Base-by-base conservation (phyloP, 768 basidiomycete species). In the Lactarius deliciosus region DNA sequence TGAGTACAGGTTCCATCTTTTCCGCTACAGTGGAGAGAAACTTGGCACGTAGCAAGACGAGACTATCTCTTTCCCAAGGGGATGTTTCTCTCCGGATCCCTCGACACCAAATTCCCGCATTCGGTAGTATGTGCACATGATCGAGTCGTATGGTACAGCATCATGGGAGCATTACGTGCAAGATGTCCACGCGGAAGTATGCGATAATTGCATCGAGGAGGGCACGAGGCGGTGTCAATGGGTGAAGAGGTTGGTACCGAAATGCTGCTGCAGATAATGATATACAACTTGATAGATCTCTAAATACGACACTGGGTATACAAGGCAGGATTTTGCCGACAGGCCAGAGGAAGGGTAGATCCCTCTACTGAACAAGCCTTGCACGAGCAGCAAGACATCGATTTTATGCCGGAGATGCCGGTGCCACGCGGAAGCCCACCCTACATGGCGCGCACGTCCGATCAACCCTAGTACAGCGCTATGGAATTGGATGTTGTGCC, bases 11-110 rank as follows among this genome's bases (percentile, higher is more conserved):
- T 13, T 60, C 36, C 74, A 75, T 15, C 36, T 78, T 40, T 34
- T 9, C n/a, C n/a, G n/a, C 45, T 7, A 9, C 69, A 86, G 85
- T 56, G 80, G 81, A 15, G 83, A 86, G 16, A 73, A 76, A 86
- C 66, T 74, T 82, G 9, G 77, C 77, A 10, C 95, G 96, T 40
- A 40, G 75, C 81, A 76, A 50, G 93, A 94, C 74, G 92, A 97
- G 76, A 89, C 91, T 1, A 83, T 5, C 15, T 13, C 15, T 40
- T 40, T 15, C 15, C 15, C 15, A 10, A 40, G 38, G 38, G 13
- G 4, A 71, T 74, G 2, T 97, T 95, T 74, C 77, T 98, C 11
- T 70, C 71, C 32, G 77, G 36, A 36, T 13, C 36, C 11, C 36
- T 13, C 36, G 11, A 36, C 36, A 36, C 36, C 36, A 36, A 36